Percentiles rank a stretch among this genome's conserved stretches.
Conservation (phyloP, 306 rosid genomes). For the Quercus alba region DNA sequence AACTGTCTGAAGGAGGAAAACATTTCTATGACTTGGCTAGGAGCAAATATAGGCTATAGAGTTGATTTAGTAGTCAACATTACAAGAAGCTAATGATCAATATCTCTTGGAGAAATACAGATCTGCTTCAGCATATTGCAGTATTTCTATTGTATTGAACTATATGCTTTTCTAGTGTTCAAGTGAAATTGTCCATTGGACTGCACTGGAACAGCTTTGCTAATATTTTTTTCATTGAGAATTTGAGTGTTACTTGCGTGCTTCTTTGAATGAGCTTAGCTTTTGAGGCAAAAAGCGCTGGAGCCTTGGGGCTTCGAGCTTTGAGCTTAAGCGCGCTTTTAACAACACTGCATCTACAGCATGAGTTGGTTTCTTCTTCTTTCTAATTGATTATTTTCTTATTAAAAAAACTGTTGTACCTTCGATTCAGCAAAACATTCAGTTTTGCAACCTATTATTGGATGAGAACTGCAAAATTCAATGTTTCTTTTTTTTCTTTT, state of each 20-base stretch:
- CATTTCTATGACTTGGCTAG: not conserved
- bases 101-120: not conserved
- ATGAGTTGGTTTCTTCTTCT: no score
- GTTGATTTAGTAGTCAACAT: not conserved
- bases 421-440: no score
- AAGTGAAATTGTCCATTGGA: not conserved
- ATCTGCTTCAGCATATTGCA: not conserved
- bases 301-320: no score
- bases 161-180: not conserved
- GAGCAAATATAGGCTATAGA: not conserved
- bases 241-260: not conserved
- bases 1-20: conserved; percentile 3
- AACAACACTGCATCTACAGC: no score
- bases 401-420: no score
- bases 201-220: not conserved
- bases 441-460: no score
- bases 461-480: no score
- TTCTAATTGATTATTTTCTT: no score
- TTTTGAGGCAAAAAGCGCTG: no score
- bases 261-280: no score
- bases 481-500: no score
- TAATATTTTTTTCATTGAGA: not conserved
- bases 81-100: not conserved
- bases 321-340: no score
- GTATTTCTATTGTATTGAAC: not conserved